Evolutionary conservation across 805 yeast genomes (phyloP).

Genomic region (Zygotorulaspora sp.): DNA sequence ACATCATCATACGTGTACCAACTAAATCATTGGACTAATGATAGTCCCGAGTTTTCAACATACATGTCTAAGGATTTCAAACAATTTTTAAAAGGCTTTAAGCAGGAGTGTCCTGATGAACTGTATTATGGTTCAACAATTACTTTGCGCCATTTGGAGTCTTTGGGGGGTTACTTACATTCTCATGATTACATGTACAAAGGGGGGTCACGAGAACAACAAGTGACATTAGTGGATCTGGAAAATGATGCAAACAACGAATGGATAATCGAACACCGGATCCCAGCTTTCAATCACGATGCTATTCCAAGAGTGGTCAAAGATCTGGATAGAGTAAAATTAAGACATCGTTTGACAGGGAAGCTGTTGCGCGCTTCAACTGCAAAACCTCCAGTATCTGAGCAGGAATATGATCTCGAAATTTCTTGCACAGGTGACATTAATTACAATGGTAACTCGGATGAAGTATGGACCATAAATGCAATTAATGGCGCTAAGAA

Average conservation of each 20-base stretch:
- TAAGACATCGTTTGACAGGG: constrained; percentile 68
- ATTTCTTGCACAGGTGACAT: constrained; percentile 67
- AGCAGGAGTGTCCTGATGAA: constrained; percentile 47
- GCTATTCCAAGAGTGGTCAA: constrained; percentile 35
- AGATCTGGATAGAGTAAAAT: constrained; percentile 54
- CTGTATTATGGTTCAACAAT: constrained; percentile 70
- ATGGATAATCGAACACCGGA: constrained; percentile 59
- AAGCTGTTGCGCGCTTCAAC: constrained; percentile 63
- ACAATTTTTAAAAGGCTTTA: constrained; percentile 46
- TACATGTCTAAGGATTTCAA: constrained; percentile 66
- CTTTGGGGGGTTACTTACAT: constrained; percentile 75
- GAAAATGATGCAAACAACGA: constrained; percentile 58
- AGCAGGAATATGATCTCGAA: constrained; percentile 84
- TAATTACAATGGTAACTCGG: constrained; percentile 58
- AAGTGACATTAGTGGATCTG: constrained; percentile 66
- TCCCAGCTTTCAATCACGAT: constrained; percentile 26
- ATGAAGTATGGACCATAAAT: constrained; percentile 65
- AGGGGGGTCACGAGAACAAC: constrained; percentile 68
- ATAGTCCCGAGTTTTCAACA: constrained; percentile 26
- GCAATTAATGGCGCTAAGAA: constrained; percentile 39
- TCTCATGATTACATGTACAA: constrained; percentile 64
- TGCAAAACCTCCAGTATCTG: constrained; percentile 80
- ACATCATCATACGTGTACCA: constrained; percentile 54
- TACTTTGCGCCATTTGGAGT: constrained; percentile 63
- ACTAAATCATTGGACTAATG: constrained; percentile 16